Base-by-base conservation (phyloP, 331 rosid genomes). In the Ulmus americana region DNA sequence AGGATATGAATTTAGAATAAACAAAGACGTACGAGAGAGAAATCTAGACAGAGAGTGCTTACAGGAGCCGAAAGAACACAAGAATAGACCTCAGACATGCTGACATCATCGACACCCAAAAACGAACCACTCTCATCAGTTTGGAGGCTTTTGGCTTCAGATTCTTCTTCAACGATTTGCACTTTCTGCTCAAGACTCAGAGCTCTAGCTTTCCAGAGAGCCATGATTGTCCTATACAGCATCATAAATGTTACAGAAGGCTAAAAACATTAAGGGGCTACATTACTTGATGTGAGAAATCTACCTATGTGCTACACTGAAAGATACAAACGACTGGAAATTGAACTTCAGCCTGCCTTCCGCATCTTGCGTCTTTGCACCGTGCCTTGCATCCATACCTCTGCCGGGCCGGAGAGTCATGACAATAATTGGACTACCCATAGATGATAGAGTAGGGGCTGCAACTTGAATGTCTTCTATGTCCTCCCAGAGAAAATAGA, bases 401-500 rank as follows among this genome's bases (percentile, higher is more conserved):
- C 91, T 82, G 67, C 99, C 95, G 8, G 60, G 82, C 65, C 91
- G 81, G 47, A 94, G 91, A 67, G 96, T 90, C 62, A 94, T 77
- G 76, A 82, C 78, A 52, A 90, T 66, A 70, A 81, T 77, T 6
- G 99, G 99, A 73, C 97, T 94, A 0, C 96, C 99, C 99, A 94
- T 90, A 16, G 99, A 94, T 15, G 97, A 83, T 51, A 94, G 80
- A 51, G 95, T 81, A 48, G 99, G 96, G 49, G 91, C 75, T 77
- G 77, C 62, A 58, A 87, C 76, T 53, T 87, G 82, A 59, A 94
- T 84, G 48, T 87, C 96, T 70, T 94, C 97, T 59, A 94, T 79
- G 75, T 94, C 99, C 74, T 90, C 99, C 99, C 99, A 94, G 68
- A 94, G 90, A 68, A 90, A 82, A 73, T 82, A 94, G 85, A 90